phyloP scores from a whole-genome alignment of 2,329 filamentous ascomycete species.

The Verticillium zaregamsianum region DNA sequence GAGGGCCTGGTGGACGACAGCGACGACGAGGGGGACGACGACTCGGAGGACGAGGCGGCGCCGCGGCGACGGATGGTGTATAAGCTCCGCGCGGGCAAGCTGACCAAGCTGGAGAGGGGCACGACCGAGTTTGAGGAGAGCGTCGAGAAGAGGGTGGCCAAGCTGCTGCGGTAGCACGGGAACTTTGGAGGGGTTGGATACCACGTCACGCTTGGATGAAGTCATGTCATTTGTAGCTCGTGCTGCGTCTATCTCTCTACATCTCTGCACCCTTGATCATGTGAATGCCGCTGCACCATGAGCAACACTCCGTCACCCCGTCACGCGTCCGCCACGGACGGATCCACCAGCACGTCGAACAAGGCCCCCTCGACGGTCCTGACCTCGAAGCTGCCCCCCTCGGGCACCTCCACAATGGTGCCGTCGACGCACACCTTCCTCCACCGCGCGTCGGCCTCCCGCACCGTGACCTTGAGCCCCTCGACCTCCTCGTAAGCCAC shows the following conservation, averaged over 20 bases:
- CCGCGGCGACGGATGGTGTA: constrained; percentile 53
- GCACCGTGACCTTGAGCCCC: constrained; percentile 60
- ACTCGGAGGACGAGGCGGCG: constrained; percentile 39
- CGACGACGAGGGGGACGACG: constrained; percentile 32
- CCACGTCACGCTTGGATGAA: background rate
- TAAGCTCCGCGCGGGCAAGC: constrained; percentile 52
- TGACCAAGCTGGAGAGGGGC: constrained; percentile 53
- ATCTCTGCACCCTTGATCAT: too few species aligned
- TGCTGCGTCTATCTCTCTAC: background rate
- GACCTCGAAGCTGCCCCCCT: constrained; percentile 68
- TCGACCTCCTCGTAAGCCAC: constrained; percentile 72
- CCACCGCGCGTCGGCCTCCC: constrained; percentile 70
- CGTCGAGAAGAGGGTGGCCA: constrained; percentile 55
- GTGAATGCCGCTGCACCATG: too few species aligned
- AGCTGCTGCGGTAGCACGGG: constrained; percentile 24
- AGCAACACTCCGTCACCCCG: too few species aligned
- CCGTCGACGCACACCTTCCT: constrained; percentile 89
- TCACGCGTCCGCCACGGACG: background rate
- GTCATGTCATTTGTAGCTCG: background rate
- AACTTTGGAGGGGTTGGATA: background rate
- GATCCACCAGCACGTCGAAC: constrained; percentile 40
- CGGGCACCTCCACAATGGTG: constrained; percentile 71
- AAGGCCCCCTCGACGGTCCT: constrained; percentile 37
- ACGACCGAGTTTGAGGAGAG: constrained; percentile 62
- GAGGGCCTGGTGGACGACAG: constrained; percentile 51